A percentile compares a stretch with the other conserved stretches of the same genome.
Evolutionary conservation across 2,329 filamentous ascomycete genomes (phyloP).

Genomic region (Penicillium freii): DNA sequence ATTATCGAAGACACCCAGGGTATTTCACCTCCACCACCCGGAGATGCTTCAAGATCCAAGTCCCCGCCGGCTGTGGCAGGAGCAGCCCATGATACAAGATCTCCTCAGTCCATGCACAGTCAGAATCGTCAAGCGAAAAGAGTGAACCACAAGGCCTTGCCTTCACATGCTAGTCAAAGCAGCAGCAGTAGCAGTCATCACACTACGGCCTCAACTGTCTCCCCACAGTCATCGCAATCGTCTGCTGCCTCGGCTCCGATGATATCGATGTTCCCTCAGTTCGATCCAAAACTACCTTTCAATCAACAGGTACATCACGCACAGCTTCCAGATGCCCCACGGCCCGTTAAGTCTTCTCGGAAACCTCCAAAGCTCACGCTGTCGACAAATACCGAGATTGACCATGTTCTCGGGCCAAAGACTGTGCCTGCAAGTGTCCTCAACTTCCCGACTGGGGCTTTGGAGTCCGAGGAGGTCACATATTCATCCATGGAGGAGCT

Average conservation of each 20-base stretch:
- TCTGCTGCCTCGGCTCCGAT: conserved; percentile 39
- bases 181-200: conserved; percentile 18
- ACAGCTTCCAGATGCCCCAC: conserved; percentile 19
- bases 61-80: conserved; percentile 15
- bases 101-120: conserved; percentile 17
- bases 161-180: conserved; percentile 15
- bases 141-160: conserved; percentile 10
- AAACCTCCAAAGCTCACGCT: conserved; percentile 32
- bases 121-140: conserved; percentile 15
- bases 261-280: conserved; percentile 48
- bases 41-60: conserved; percentile 19
- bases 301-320: conserved; percentile 40
- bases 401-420: conserved; percentile 38
- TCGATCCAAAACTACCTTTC: conserved; percentile 40
- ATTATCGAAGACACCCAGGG: conserved; percentile 39
- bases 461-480: conserved; percentile 35
- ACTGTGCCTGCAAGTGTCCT: conserved; percentile 45
- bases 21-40: conserved; percentile 28
- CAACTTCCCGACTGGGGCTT: conserved; percentile 39
- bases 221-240: conserved; percentile 20
- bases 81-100: conserved; percentile 12
- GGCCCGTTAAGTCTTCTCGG: conserved; percentile 16
- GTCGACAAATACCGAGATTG: conserved; percentile 35
- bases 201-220: conserved; percentile 11
- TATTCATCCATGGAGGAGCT: conserved; percentile 44